Base-by-base conservation (phyloP, 805 yeast genomes). In the Pichia rugopelliculosa region DNA sequence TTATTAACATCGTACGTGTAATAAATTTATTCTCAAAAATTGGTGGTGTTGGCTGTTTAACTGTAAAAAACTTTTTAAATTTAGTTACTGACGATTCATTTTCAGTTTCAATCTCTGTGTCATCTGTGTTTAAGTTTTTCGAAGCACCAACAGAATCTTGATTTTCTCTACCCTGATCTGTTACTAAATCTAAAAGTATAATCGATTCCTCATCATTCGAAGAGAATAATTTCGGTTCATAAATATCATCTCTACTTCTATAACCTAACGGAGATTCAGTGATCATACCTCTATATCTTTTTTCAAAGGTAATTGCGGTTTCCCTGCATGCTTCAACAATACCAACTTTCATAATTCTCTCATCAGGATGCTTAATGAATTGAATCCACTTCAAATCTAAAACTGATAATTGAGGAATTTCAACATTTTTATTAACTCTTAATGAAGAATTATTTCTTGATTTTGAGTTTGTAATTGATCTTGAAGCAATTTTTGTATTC, bases 261-360 rank as follows among this genome's bases (percentile, higher is more conserved):
- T 67, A 66, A n/a, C 78, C 80, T 36, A 80, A 61, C 0, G 86
- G 85, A 1, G 83, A 70, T 51, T 80, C 84, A 39, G 75, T 77
- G 21, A 83, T 58, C 52, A 70, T 66, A 0, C 87, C 87, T 53
- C 69, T 75, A 50, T 73, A 71, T 49, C 72, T 80, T 60, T 70
- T 77, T 51, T 82, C 87, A 53, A 84, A 73, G 0, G 50, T 41
- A 6, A 74, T 80, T 0, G 79, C 75, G 3, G 68, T 58, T 9
- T 74, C 66, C 44, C 68, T 64, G 6, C 69, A 63, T 1, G 76
- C 75, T 36, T 69, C 66, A 4, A 80, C 72, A 26, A 78, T 75
- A 1, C 84, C 87, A 26, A 73, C 73, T 51, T 73, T 77, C 42
- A 81, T 48, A 1, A 84, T 72, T 48, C 88, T 69, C 57, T 84